Conservation (phyloP, 495 filamentous ascomycete genomes). For the Trichoderma asperelloides region DNA sequence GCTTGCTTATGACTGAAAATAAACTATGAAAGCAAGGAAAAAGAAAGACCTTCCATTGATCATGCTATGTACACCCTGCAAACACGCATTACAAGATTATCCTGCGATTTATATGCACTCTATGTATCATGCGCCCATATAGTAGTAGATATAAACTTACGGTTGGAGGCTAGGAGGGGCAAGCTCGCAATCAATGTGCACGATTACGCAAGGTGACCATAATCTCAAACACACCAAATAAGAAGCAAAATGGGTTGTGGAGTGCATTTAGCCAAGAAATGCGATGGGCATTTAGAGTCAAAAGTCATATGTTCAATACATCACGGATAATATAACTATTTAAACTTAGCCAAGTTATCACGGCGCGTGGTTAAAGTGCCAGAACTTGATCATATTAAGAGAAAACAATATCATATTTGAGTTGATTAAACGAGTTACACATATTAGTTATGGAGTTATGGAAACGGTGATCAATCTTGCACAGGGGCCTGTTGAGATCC, state of each 20-base stretch:
- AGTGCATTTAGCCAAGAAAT: background rate
- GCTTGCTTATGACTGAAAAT: no score
- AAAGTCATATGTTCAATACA: background rate
- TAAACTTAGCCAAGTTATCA: background rate
- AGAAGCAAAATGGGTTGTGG: background rate
- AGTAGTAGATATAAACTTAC: background rate
- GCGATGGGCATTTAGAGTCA: background rate
- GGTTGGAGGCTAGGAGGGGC: background rate
- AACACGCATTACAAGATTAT: background rate
- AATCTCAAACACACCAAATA: background rate
- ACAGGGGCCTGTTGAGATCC: slow-evolving; percentile 12
- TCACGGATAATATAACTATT: background rate
- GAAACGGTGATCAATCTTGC: background rate
- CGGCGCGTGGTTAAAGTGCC: no score
- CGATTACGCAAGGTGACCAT: background rate
- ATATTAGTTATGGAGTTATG: background rate
- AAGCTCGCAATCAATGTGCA: background rate
- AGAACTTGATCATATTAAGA: background rate
- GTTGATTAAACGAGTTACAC: background rate
- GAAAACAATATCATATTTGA: background rate
- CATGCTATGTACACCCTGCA: background rate
- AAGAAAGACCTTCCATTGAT: background rate
- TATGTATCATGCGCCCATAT: background rate
- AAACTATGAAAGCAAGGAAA: background rate
- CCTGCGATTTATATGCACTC: background rate